phyloP scores from a whole-genome alignment of 805 yeast genomes.

The Candida qinlingensis region DNA sequence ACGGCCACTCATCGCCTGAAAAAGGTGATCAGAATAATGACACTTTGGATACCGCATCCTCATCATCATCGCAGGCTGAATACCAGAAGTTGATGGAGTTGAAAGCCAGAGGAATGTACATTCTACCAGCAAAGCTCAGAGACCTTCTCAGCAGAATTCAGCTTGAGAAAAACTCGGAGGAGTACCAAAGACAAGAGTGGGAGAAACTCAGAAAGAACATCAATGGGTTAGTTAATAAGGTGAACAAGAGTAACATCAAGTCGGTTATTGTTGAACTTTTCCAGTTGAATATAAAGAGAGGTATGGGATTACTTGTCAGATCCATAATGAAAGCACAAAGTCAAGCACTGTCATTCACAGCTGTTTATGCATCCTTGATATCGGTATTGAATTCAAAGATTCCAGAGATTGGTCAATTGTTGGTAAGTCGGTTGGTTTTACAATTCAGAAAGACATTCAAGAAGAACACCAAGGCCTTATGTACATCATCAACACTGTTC shows the following conservation, averaged over 20 bases:
- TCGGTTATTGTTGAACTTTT: constrained; percentile 46
- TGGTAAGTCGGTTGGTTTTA: constrained; percentile 47
- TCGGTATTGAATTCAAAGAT: constrained; percentile 59
- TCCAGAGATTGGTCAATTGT: constrained; percentile 61
- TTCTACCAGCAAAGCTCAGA: constrained; percentile 49
- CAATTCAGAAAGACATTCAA: constrained; percentile 53
- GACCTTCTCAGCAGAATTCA: constrained; percentile 35
- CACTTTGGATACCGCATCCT: neutral
- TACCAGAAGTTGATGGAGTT: constrained; percentile 32
- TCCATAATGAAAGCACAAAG: constrained; percentile 51
- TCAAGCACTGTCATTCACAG: constrained; percentile 34
- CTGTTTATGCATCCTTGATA: constrained; percentile 52
- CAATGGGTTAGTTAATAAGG: constrained; percentile 42
- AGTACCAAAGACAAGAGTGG: constrained; percentile 55
- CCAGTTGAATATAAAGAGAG: constrained; percentile 52
- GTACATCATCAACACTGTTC: constrained; percentile 42
- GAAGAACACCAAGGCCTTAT: constrained; percentile 38
- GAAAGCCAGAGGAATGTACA: constrained; percentile 41
- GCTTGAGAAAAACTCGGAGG: constrained; percentile 28
- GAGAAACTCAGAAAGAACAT: constrained; percentile 41
- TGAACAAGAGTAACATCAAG: constrained; percentile 42
- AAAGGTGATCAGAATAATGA: constrained; percentile 7
- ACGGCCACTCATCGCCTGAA: constrained; percentile 10
- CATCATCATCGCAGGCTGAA: constrained; percentile 16
- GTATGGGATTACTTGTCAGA: constrained; percentile 55